These are phyloP conservation scores for Xylaria castorea DNA, from an alignment of 495 filamentous ascomycete species.

Conservation along the genomic window DNA sequence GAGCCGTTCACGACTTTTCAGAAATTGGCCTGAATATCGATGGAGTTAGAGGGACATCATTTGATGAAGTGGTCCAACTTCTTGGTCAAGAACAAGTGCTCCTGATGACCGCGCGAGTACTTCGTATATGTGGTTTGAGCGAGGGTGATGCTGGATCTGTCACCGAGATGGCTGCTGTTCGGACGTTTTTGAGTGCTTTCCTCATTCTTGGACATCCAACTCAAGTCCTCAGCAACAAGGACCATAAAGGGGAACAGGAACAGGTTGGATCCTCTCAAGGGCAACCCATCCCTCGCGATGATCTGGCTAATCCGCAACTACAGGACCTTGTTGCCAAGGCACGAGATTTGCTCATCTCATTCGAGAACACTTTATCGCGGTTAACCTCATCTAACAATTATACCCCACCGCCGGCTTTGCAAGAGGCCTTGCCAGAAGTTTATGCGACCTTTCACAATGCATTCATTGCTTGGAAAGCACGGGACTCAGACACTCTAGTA, in stretches of 20 bases:
- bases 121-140: conserved; percentile 78
- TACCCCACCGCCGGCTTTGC: conserved; percentile 64
- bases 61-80: conserved; percentile 80
- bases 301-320: conserved; percentile 63
- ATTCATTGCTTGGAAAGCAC: conserved; percentile 93
- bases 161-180: conserved; percentile 77
- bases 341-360: conserved; percentile 79
- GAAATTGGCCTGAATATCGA: conserved; percentile 76
- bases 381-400: conserved; percentile 59
- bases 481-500: conserved; percentile 86
- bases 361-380: conserved; percentile 76
- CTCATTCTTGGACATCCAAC: conserved; percentile 90
- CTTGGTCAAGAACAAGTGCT: conserved; percentile 80
- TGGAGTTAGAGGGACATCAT: conserved; percentile 72
- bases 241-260: conserved; percentile 75
- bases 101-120: conserved; percentile 69
- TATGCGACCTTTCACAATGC: conserved; percentile 88
- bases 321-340: conserved; percentile 88
- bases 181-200: conserved; percentile 92
- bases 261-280: conserved; percentile 60
- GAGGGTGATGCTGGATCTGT: conserved; percentile 72
- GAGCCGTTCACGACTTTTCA: conserved; percentile 69
- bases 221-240: conserved; percentile 85
- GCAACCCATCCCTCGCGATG: conserved; percentile 55
- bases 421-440: conserved; percentile 67